These are phyloP conservation scores for Phytopythium delawarense DNA, from an alignment of 352 stramenopile species.

Conservation along the genomic window DNA sequence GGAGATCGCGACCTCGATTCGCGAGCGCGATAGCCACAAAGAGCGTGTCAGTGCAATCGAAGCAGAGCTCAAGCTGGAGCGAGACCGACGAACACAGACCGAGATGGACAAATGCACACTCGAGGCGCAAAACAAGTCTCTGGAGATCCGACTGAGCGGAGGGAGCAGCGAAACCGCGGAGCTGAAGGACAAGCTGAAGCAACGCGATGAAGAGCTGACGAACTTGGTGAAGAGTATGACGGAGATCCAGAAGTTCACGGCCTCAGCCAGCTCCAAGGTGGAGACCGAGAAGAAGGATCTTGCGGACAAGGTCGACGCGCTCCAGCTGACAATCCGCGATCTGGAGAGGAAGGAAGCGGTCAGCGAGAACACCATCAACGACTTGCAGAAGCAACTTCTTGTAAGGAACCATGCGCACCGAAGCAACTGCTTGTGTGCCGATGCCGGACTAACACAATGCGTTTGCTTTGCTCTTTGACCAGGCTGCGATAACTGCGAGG, in stretches of 20 bases:
- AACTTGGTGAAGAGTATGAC: constrained; percentile 63
- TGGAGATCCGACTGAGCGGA: constrained; percentile 42
- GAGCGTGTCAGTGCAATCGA: constrained; percentile 33
- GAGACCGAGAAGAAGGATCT: constrained; percentile 70
- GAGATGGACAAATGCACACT: constrained; percentile 68
- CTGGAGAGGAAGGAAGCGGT: constrained; percentile 50
- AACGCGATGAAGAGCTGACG: constrained; percentile 67
- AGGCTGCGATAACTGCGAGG: constrained; percentile 1
- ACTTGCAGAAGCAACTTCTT: constrained; percentile 48
- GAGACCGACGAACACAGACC: constrained; percentile 40
- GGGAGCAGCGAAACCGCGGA: constrained; percentile 32
- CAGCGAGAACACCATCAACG: constrained; percentile 34
- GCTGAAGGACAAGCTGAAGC: constrained; percentile 54
- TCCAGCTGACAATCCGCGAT: constrained; percentile 46
- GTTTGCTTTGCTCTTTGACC: constrained; percentile 3
- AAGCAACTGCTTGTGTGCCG: neutral
- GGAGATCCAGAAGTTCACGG: constrained; percentile 75
- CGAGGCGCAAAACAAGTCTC: constrained; percentile 44
- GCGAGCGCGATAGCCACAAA: constrained; percentile 48
- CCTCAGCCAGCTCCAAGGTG: constrained; percentile 53
- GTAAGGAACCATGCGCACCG: constrained; percentile 14
- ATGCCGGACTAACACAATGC: neutral
- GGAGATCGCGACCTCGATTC: constrained; percentile 41
- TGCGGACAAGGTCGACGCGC: constrained; percentile 45
- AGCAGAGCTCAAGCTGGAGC: constrained; percentile 46